Evolutionary conservation across 192 early-diverging fungal genomes (phyloP).

Genomic region (Dissophora ornata): DNA sequence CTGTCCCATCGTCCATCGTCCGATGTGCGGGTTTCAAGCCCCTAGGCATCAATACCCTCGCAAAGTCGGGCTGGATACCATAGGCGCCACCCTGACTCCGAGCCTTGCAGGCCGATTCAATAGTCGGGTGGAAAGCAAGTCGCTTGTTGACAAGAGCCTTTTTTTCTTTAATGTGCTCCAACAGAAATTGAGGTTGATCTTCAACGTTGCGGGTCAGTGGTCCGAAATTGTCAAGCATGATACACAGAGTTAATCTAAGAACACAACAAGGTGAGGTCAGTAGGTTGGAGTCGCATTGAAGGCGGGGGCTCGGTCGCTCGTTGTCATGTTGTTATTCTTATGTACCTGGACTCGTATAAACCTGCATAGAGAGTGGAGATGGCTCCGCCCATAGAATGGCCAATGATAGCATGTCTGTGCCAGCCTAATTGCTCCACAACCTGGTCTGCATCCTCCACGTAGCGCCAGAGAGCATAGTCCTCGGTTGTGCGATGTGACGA

Average conservation of each 20-base stretch:
- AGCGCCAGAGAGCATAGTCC: slow-evolving; percentile 48
- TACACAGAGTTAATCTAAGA: slow-evolving; percentile 27
- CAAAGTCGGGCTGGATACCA: slow-evolving; percentile 17
- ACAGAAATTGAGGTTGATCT: slow-evolving; percentile 37
- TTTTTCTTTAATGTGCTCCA: slow-evolving; percentile 41
- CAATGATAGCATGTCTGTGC: slow-evolving; percentile 39
- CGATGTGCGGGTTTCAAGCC: slow-evolving; percentile 21
- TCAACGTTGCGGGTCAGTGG: slow-evolving; percentile 27
- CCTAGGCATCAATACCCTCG: slow-evolving; percentile 29
- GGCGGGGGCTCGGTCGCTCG: no score
- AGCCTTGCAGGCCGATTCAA: slow-evolving; percentile 41
- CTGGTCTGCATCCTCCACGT: slow-evolving; percentile 38
- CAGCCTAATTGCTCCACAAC: slow-evolving; percentile 37
- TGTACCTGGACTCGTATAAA: slow-evolving; percentile 26
- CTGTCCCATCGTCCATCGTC: slow-evolving; percentile 11
- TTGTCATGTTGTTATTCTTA: no score
- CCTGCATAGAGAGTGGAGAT: slow-evolving; percentile 26
- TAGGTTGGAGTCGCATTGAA: no score
- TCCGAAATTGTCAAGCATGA: slow-evolving; percentile 48
- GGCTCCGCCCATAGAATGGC: slow-evolving; percentile 53
- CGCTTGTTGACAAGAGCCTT: slow-evolving; percentile 26
- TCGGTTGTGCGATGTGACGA: slow-evolving; percentile 36
- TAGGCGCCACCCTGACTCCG: slow-evolving; percentile 23
- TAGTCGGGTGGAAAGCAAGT: slow-evolving; percentile 31
- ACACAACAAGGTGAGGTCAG: no score